phyloP scores from a whole-genome alignment of 768 basidiomycete species.

The Podaxis sp. region DNA sequence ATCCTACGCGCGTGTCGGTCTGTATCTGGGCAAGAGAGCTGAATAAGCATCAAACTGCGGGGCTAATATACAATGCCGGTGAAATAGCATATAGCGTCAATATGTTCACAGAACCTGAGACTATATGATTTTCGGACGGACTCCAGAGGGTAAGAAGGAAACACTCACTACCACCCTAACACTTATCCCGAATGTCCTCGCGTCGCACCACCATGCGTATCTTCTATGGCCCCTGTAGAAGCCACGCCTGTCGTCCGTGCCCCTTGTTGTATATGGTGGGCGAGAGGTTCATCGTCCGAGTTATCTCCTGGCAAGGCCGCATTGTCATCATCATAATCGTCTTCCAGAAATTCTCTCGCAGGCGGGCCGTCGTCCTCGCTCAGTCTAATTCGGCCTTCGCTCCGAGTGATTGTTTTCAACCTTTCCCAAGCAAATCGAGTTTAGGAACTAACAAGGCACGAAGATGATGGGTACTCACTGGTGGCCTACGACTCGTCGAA shows the following conservation, averaged over 20 bases:
- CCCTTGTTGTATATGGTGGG: conserved; percentile 22
- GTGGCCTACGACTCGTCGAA: conserved; percentile 59
- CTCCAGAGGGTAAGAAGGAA: neutral
- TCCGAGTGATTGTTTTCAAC: conserved; percentile 48
- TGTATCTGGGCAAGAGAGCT: neutral
- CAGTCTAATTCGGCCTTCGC: conserved; percentile 59
- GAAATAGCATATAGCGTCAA: neutral
- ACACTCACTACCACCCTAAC: neutral
- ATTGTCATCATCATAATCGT: conserved; percentile 47
- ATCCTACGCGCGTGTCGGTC: neutral
- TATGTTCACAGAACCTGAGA: neutral
- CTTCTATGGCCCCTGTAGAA: neutral
- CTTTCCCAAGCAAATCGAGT: conserved; percentile 27
- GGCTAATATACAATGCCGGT: conserved; percentile 5
- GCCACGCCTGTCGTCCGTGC: conserved; percentile 10
- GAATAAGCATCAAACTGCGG: neutral
- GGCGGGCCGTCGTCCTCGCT: conserved; percentile 70
- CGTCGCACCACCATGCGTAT: neutral
- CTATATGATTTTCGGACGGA: neutral
- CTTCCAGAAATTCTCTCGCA: conserved; percentile 60
- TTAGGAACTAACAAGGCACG: neutral
- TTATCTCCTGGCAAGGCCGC: conserved; percentile 20
- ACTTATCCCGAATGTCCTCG: neutral
- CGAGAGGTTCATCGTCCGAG: conserved; percentile 23
- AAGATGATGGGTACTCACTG: conserved; percentile 35